phyloP scores from a whole-genome alignment of 331 rosid species.

The Rhamnella rubrinervis region DNA sequence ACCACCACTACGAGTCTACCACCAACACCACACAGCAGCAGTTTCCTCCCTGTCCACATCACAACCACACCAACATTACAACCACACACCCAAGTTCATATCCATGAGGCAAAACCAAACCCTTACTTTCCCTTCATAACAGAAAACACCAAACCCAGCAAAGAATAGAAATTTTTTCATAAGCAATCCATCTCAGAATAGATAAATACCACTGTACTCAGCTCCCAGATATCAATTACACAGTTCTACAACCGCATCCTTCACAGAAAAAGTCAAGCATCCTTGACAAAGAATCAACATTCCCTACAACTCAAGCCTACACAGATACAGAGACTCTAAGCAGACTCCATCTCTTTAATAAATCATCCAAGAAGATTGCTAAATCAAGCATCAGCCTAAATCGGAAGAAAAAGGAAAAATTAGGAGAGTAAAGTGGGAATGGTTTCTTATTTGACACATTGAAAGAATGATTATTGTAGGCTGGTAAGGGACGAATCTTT shows the following conservation, averaged over 20 bases:
- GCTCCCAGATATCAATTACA: conserved; percentile 40
- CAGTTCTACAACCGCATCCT: conserved; percentile 42
- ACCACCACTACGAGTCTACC: conserved; percentile 77
- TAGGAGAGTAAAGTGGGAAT: neutral
- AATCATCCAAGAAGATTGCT: conserved; percentile 23
- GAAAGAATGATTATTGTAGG: neutral
- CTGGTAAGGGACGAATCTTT: neutral
- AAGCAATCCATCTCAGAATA: conserved; percentile 59
- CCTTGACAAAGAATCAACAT: conserved; percentile 28
- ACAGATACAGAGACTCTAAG: conserved; percentile 6
- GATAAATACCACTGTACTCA: conserved; percentile 38
- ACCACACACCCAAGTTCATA: conserved; percentile 79
- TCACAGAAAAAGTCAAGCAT: conserved; percentile 32
- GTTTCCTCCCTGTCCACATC: conserved; percentile 98
- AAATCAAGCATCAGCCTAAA: conserved; percentile 2
- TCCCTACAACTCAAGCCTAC: conserved; percentile 32
- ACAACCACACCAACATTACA: conserved; percentile 88
- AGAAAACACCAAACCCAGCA: conserved; percentile 55
- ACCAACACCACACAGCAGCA: conserved; percentile 60
- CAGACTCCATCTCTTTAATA: conserved; percentile 25
- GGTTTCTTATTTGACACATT: neutral
- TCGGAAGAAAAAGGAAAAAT: neutral
- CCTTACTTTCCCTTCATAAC: conserved; percentile 73
- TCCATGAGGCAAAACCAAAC: conserved; percentile 73
- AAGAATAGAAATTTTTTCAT: conserved; percentile 55